Base-by-base conservation (phyloP, 192 early-diverging fungal genomes). In the Backusella morwellensis region DNA sequence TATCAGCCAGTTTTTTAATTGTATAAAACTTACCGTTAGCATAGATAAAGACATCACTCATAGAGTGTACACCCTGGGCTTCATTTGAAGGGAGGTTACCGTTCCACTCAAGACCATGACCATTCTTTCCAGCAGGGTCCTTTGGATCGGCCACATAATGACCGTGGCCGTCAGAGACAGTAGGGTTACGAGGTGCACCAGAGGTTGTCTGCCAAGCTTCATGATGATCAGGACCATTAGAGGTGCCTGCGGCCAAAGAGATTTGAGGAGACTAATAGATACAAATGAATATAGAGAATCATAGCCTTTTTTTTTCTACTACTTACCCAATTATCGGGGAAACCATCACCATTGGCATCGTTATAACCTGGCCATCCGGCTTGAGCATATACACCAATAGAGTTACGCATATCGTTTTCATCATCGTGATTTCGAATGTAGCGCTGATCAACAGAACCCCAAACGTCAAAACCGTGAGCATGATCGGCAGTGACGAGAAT, bases 401-500 rank as follows among this genome's bases (percentile, higher is more conserved):
- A 75, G 72, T 82, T 80, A 70, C 69, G 78, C 84, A 82, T 85
- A 70, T 83, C 84, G 12, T 63, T 35, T 44, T 85, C 79, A 54
- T 82, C 76, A n/a, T 81, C 72, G 73, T 78, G 82, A 0, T 68
- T 77, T 78, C 78, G 80, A 75, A 91, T 88, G 77, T 85, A 91
- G 67, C 80, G 70, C 72, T 84, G 77, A 75, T 91, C 90, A 54
- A 91, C 88, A 72, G 87, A 82, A 38, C 90, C 90, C 75, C 81
- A 90, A 75, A 91, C 88, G 74, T 91, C 89, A 82, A 84, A 91
- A 6, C 83, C 86, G 70, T 91, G 90, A 32, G 84, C 82, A 71
- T 91, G 90, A 63, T 91, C 90, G 75, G 90, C 89, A 68, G 90
- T 91, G 59, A 91, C 81, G 66, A 91, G 76, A 80, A 91, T 91